These are phyloP conservation scores for Didymella pomorum DNA, from an alignment of 2,329 filamentous ascomycete genomes.

Conservation along the genomic window DNA sequence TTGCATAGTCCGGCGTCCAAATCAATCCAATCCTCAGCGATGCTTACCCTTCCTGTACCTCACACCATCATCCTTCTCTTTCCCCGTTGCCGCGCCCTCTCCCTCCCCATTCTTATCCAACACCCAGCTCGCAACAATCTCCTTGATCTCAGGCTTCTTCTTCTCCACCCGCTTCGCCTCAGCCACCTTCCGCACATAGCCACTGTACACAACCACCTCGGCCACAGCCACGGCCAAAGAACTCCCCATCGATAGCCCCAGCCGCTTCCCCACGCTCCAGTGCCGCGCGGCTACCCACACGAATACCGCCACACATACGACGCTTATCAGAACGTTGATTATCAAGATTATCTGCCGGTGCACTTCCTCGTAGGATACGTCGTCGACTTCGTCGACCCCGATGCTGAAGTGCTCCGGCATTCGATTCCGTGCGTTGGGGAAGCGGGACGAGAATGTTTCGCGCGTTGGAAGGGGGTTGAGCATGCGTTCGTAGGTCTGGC, in stretches of 20 bases:
- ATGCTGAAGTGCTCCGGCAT: conserved; percentile 61
- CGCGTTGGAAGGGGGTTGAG: conserved; percentile 64
- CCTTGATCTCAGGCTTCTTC: conserved; percentile 69
- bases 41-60: conserved; percentile 56
- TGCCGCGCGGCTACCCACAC: conserved; percentile 80
- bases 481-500: conserved; percentile 83
- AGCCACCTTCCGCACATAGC: conserved; percentile 75
- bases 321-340: conserved; percentile 87
- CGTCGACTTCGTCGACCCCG: conserved; percentile 60
- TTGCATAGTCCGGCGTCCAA: conserved; percentile 23
- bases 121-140: conserved; percentile 77
- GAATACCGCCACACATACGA: conserved; percentile 78
- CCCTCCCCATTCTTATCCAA: conserved; percentile 43
- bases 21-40: conserved; percentile 41
- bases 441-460: conserved; percentile 68
- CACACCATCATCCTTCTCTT: conserved; percentile 44
- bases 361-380: conserved; percentile 74
- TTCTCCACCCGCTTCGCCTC: conserved; percentile 72
- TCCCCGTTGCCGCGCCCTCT: conserved; percentile 38
- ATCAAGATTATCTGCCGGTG: conserved; percentile 85
- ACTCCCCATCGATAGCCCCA: conserved; percentile 76
- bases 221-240: conserved; percentile 74
- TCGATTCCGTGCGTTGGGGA: conserved; percentile 52
- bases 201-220: conserved; percentile 79
- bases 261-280: conserved; percentile 74